A percentile compares a stretch with the other conserved stretches of the same genome.
Conservation (phyloP, 306 rosid species). For the Glycyrrhiza uralensis region DNA sequence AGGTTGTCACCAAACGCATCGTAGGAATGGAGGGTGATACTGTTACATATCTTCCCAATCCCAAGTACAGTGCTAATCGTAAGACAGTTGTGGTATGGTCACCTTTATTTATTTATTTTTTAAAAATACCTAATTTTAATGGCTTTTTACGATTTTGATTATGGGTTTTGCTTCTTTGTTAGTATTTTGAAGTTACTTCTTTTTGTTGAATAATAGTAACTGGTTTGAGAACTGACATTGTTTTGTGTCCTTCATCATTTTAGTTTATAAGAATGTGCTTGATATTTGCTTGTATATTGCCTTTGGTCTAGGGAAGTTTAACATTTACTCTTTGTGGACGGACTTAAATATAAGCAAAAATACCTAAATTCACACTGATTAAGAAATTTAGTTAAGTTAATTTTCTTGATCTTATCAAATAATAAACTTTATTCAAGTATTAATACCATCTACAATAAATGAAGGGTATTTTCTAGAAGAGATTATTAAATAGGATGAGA, state of each 20-base stretch:
- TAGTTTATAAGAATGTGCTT: neutral
- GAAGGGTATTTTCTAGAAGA: too few species aligned
- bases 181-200: neutral
- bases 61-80: slow-evolving; percentile 36
- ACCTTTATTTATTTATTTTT: neutral
- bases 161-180: slow-evolving; percentile 1
- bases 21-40: slow-evolving; percentile 71
- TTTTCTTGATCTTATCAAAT: too few species aligned
- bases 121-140: slow-evolving; percentile 27
- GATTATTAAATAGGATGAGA: too few species aligned
- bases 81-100: slow-evolving; percentile 61
- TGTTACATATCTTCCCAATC: slow-evolving; percentile 51
- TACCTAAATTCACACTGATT: too few species aligned
- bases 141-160: neutral
- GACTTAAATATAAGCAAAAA: too few species aligned
- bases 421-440: too few species aligned
- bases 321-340: too few species aligned
- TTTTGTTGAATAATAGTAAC: neutral
- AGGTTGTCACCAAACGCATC: slow-evolving; percentile 51
- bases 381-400: too few species aligned
- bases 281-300: neutral
- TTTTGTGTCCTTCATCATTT: slow-evolving; percentile 5
- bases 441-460: too few species aligned
- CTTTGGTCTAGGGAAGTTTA: neutral
- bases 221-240: neutral